Evolutionary conservation across 768 basidiomycete genomes (phyloP), one percentile per base, ranked within the genome.

Genomic region (Tylopilus subfusipes): DNA sequence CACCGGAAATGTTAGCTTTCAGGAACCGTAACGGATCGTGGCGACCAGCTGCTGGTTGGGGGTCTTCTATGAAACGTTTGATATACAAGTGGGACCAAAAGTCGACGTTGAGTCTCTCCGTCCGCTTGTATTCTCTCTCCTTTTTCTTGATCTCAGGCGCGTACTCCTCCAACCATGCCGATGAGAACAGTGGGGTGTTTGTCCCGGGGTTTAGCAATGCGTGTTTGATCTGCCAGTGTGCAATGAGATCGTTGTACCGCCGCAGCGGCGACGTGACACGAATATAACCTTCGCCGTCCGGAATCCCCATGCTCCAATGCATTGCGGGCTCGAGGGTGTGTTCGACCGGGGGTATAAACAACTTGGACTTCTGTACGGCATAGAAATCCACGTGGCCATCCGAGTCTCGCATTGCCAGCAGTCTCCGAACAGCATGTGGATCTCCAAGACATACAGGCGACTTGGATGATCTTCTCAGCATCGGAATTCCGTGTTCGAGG

Each of bases 181-280:
- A 45, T 29, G 73, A 73, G 62, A 88, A 85, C 4, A 76, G 68
- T 4, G 77, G 73, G 2, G 66, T 63, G 43, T 52, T 53, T 6
- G 75, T 69, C 34, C 53, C 59, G 8, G 65, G 67, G 13, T 68
- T 71, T 8, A 88, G 72, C 12, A 98, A 70, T 6, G 80, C 81
- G 47, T 85, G 75, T 65, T 97, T 95, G 71, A 99, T 83, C 68
- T 98, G 95, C 93, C 94, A 99, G 72, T 98, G 97, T 11, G 75
- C 73, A 13, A 94, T 68, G 52, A 97, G 68, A 69, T 99, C 97
- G 33, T 73, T 71, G 69, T 83, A 97, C 42, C 97, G 83, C 39
- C 97, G 81, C 42, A 99, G 73, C 0, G 97, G 97, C 6, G 88
- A 92, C 10, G 97, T 98, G 10, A 81, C 83, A 21, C 90, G 82